Percentiles rank a stretch among this genome's conserved stretches.
Evolutionary conservation across 2,329 filamentous ascomycete genomes (phyloP).

Genomic region (Penicillium sp.): DNA sequence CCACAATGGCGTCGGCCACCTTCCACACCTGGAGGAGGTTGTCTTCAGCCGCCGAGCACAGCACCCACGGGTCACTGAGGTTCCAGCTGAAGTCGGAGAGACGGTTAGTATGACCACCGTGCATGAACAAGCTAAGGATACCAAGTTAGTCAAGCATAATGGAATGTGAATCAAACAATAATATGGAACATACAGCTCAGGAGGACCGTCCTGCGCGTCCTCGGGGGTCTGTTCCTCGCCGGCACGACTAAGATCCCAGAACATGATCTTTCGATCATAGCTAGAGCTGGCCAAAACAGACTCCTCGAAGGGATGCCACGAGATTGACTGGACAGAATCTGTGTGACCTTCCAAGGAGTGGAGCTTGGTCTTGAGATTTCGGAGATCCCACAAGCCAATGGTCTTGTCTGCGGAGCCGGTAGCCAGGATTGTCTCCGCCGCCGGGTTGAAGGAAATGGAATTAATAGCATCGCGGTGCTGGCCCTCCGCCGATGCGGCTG

Average conservation of each 20-base stretch:
- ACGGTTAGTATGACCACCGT: conserved; percentile 95
- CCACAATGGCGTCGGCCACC: conserved; percentile 77
- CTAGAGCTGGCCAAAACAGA: conserved; percentile 86
- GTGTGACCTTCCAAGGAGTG: conserved; percentile 87
- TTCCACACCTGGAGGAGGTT: conserved; percentile 96
- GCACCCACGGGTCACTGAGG: conserved; percentile 91
- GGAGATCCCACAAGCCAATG: conserved; percentile 91
- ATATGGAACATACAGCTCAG: conserved; percentile 75
- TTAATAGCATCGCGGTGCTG: conserved; percentile 94
- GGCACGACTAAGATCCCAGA: conserved; percentile 91
- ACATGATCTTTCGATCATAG: conserved; percentile 89
- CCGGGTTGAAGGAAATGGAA: conserved; percentile 90
- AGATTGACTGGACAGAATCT: conserved; percentile 85
- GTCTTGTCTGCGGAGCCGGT: conserved; percentile 96
- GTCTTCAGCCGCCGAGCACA: conserved; percentile 93
- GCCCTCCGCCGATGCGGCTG: conserved; percentile 66
- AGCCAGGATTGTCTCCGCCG: conserved; percentile 83
- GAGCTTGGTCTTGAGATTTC: conserved; percentile 84
- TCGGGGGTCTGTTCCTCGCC: conserved; percentile 95
- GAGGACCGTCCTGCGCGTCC: conserved; percentile 90
- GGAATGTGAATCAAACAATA: conserved; percentile 32
- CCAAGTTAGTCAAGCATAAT: background rate
- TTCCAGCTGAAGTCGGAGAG: conserved; percentile 99
- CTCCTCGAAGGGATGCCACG: conserved; percentile 92
- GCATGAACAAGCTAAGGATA: conserved; percentile 78